Evolutionary conservation across 164 flowering plant species (phyloP), one percentile per base, ranked within the genome.

Genomic region (Magnolia sinica): DNA sequence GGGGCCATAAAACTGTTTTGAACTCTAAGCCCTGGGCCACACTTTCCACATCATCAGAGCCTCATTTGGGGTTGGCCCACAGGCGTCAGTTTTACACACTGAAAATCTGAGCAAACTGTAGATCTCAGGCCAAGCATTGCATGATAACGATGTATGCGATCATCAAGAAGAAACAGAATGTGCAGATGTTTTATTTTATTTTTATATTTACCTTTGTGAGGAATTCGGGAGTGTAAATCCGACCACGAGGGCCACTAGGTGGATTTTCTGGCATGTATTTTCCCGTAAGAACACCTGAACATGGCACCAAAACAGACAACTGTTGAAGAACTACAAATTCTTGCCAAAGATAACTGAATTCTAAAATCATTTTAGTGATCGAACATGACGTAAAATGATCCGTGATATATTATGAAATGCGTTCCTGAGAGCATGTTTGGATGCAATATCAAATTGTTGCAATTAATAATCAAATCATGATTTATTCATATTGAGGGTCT

Each of bases 211-310:
- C 98, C 89, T 78, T 84, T 10, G 88, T 88, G 69, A 96, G 84
- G 82, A 87, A 89, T 51, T 96, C 93, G 1, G 93, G 87, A 49
- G 92, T 93, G 77, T 93, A 93, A 23, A 93, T 89, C 75, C 72
- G 87, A 24, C 97, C 89, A 73, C 99, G 91, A 68, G 99, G 98
- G 7, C 99, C 98, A 49, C 87, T 79, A 7, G 98, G 98, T 50
- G 91, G 92, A 75, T 91, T 93, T 75, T 82, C 86, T 59, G 96
- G 92, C 4, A 91, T 89, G 71, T 93, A 93, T 83, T 93, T 93
- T 68, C 99, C 99, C 0, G 96, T 92, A 31, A 96, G 88, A 70
- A 80, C 90, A 83, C 99, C 99, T 96, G 85, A 78, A 81, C 24
- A 23, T 58, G 55, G 11, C 7, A 37, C 70, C 74, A 68, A 9